Conservation (phyloP, 495 filamentous ascomycete species). For the Ascobolus immersus region DNA sequence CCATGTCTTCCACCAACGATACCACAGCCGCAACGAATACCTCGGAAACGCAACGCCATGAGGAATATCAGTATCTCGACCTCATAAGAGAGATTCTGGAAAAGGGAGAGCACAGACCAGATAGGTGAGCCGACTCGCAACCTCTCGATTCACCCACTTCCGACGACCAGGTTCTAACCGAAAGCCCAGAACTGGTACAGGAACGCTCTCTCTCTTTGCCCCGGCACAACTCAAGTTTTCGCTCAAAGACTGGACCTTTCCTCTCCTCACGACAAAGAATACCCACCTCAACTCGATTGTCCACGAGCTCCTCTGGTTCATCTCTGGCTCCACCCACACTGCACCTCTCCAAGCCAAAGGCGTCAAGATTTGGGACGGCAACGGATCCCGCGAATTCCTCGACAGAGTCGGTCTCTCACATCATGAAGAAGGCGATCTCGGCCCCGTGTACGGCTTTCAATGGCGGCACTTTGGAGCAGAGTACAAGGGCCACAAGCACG, state of each 20-base stretch:
- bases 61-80: slow-evolving; percentile 55
- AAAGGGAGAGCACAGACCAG: slow-evolving; percentile 54
- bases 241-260: slow-evolving; percentile 45
- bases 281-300: slow-evolving; percentile 81
- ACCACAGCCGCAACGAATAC: too few relatives aligned
- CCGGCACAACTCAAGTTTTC: slow-evolving; percentile 65
- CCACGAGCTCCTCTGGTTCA: slow-evolving; percentile 91
- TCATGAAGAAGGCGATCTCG: slow-evolving; percentile 66
- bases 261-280: slow-evolving; percentile 87
- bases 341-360: slow-evolving; percentile 43
- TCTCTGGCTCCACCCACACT: slow-evolving; percentile 57
- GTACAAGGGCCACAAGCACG: slow-evolving; percentile 50
- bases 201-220: slow-evolving; percentile 69
- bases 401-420: slow-evolving; percentile 57
- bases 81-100: slow-evolving; percentile 50
- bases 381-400: slow-evolving; percentile 69
- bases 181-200: slow-evolving; percentile 89
- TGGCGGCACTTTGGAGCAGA: slow-evolving; percentile 94
- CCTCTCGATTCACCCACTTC: background rate
- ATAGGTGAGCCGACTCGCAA: slow-evolving; percentile 26
- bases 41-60: too few relatives aligned
- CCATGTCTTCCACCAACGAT: too few relatives aligned
- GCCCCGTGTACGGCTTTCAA: slow-evolving; percentile 94
- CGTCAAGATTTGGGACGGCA: slow-evolving; percentile 96
- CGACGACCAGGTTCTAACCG: too few relatives aligned